Evolutionary conservation across 2,329 filamentous ascomycete species (phyloP).

Genomic region (Neopestalotiopsis clavispora): DNA sequence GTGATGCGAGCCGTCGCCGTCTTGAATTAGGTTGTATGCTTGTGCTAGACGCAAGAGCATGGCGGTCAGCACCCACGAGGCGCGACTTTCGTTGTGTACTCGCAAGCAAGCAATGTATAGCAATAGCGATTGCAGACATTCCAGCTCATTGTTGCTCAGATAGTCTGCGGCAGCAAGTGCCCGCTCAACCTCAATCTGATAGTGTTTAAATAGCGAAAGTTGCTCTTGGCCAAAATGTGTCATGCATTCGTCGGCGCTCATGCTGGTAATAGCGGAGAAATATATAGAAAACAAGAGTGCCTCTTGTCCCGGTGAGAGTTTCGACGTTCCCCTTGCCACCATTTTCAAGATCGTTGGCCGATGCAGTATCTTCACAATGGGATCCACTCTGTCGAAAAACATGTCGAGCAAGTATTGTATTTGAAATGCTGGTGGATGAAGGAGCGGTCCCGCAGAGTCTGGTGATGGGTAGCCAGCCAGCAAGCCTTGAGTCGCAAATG

Average conservation of each 20-base stretch:
- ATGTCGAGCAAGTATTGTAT: constrained; percentile 41
- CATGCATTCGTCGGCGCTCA: constrained; percentile 37
- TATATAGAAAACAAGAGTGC: constrained; percentile 50
- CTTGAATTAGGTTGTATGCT: constrained; percentile 46
- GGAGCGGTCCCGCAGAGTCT: constrained; percentile 14
- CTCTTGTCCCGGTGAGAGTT: constrained; percentile 32
- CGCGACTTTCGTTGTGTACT: constrained; percentile 39
- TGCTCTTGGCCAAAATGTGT: constrained; percentile 40
- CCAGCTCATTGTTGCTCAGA: constrained; percentile 44
- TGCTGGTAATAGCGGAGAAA: constrained; percentile 43
- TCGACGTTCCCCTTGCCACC: constrained; percentile 20
- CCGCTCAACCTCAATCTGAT: constrained; percentile 40
- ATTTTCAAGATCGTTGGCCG: constrained; percentile 41
- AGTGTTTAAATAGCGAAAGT: constrained; percentile 35
- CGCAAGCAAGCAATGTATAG: constrained; percentile 48
- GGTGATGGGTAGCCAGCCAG: constrained; percentile 25
- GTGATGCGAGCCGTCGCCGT: constrained; percentile 41
- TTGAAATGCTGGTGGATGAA: constrained; percentile 43
- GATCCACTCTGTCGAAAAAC: constrained; percentile 47
- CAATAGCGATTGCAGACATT: constrained; percentile 46
- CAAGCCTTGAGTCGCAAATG: constrained; percentile 19
- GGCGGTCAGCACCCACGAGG: constrained; percentile 47
- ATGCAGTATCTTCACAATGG: constrained; percentile 50
- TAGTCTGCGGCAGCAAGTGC: constrained; percentile 48
- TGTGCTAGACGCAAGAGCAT: constrained; percentile 50